These are phyloP conservation scores for Chlorokybus atmophyticus DNA, from an alignment of 139 green algal species.

Conservation along the genomic window DNA sequence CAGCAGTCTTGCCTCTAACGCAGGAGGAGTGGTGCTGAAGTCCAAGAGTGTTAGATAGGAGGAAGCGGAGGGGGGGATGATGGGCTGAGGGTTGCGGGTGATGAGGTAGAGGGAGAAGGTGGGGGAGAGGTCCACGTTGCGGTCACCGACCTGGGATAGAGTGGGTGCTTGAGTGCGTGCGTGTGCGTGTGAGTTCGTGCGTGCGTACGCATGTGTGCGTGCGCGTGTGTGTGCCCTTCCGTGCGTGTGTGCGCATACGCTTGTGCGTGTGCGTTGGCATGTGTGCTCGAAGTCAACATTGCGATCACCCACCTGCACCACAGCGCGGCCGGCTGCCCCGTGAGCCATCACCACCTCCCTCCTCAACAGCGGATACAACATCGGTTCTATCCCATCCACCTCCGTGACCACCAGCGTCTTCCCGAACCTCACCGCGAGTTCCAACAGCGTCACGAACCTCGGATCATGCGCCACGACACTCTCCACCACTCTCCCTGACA, in stretches of 20 bases:
- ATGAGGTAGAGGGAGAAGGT: conserved; percentile 61
- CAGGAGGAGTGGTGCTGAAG: conserved; percentile 50
- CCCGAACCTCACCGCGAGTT: conserved; percentile 67
- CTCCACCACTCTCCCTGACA: too few relatives aligned
- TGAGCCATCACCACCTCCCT: conserved; percentile 45
- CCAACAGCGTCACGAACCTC: conserved; percentile 51
- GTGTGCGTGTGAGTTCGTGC: too few relatives aligned
- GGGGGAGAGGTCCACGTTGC: conserved; percentile 56
- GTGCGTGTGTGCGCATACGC: too few relatives aligned
- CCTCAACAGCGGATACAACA: conserved; percentile 54
- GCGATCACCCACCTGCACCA: conserved; percentile 43
- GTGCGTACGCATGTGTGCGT: too few relatives aligned
- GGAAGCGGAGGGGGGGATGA: conserved; percentile 41
- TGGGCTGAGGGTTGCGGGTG: conserved; percentile 44
- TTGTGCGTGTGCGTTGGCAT: too few relatives aligned
- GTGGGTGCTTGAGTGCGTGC: too few relatives aligned
- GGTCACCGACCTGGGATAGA: too few relatives aligned
- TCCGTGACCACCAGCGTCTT: conserved; percentile 60
- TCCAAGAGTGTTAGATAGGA: conserved; percentile 47
- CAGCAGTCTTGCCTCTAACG: conserved; percentile 42
- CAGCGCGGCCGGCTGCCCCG: too few relatives aligned
- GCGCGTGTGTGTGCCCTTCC: too few relatives aligned
- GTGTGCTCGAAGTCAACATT: too few relatives aligned
- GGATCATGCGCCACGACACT: conserved; percentile 44
- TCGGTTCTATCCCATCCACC: conserved; percentile 52